Conservation (phyloP, 208 protist species). For the Entamoeba moshkovskii region DNA sequence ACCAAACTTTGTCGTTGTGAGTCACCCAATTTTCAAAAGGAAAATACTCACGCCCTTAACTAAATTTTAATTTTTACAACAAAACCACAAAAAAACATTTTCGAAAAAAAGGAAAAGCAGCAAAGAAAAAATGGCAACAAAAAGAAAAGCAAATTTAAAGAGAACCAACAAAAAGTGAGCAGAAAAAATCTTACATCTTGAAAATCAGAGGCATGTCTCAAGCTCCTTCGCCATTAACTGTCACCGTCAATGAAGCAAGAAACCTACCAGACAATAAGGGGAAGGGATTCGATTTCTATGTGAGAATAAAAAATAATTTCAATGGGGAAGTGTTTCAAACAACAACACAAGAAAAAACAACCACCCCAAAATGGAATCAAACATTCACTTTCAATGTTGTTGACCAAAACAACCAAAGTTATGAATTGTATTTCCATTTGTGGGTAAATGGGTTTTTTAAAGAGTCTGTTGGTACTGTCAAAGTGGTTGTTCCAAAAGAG, state of each 20-base stretch:
- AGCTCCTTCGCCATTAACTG: background rate
- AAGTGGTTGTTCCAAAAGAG: background rate
- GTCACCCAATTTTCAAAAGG: too few relatives aligned
- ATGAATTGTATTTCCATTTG: background rate
- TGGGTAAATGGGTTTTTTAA: background rate
- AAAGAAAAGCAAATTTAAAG: too few relatives aligned
- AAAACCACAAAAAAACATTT: too few relatives aligned
- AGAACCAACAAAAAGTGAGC: too few relatives aligned
- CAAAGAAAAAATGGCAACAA: too few relatives aligned
- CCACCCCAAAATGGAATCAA: background rate
- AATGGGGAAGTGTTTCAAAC: background rate
- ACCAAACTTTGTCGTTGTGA: too few relatives aligned
- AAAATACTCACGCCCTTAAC: too few relatives aligned
- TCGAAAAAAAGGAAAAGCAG: too few relatives aligned
- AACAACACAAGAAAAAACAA: background rate
- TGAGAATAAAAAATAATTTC: background rate
- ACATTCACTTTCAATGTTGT: background rate
- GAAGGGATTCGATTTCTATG: background rate
- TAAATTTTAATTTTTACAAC: too few relatives aligned
- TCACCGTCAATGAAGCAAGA: background rate
- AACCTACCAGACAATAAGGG: background rate
- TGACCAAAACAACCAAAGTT: background rate
- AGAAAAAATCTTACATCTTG: too few relatives aligned
- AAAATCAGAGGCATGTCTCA: too few relatives aligned
- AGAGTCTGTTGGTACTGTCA: background rate